Evolutionary conservation across 1,284 basidiomycete species (phyloP).

Genomic region (Ceratobasidium sp.): DNA sequence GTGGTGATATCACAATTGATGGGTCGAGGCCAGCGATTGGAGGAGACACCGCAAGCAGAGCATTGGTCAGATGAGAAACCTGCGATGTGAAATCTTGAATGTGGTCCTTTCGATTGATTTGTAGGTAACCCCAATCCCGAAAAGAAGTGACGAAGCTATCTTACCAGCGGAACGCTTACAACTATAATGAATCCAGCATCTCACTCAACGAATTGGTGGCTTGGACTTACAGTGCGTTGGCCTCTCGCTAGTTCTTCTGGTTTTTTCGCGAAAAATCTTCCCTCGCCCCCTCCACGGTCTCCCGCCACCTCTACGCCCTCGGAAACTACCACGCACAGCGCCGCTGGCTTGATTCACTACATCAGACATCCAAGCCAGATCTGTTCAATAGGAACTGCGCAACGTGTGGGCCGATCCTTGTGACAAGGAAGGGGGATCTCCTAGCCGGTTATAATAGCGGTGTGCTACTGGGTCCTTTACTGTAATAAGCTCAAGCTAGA

Average conservation of each 20-base stretch:
- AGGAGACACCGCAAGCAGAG: not conserved
- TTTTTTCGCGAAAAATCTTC: not conserved
- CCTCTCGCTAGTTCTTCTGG: not conserved
- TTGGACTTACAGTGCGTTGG: slow-evolving; percentile 15
- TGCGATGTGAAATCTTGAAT: not conserved
- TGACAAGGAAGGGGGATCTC: too few relatives aligned
- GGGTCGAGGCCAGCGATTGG: slow-evolving; percentile 16
- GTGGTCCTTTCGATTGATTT: slow-evolving; percentile 4
- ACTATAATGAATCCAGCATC: not conserved
- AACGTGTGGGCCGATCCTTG: too few relatives aligned
- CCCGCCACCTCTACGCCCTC: not conserved
- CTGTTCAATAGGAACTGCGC: too few relatives aligned
- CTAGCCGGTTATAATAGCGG: too few relatives aligned
- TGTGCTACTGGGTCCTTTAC: too few relatives aligned
- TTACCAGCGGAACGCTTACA: slow-evolving; percentile 15
- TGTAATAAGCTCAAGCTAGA: too few relatives aligned
- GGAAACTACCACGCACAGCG: not conserved
- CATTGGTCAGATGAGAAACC: not conserved
- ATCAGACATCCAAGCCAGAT: not conserved
- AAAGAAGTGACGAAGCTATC: not conserved
- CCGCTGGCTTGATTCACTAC: not conserved
- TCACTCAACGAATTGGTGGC: not conserved
- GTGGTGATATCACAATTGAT: slow-evolving; percentile 14
- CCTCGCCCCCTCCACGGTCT: not conserved
- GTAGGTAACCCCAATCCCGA: not conserved